Base-by-base conservation (phyloP, 495 filamentous ascomycete species). In the Xeromyces bisporus region DNA sequence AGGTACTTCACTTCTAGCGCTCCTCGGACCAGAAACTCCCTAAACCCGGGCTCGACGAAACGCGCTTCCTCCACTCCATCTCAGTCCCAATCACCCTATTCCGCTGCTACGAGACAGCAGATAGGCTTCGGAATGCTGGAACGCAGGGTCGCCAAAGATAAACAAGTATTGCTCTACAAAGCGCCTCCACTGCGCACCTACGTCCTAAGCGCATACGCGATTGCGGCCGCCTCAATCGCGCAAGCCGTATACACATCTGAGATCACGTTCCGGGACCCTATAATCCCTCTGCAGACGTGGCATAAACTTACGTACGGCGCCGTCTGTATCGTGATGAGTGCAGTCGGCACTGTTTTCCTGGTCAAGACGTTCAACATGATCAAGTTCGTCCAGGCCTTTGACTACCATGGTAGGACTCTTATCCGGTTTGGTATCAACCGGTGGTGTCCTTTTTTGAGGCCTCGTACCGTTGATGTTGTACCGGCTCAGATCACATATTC, bases 111-210 rank as follows among this genome's bases (percentile, higher is more conserved):
- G 12, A 33, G 41, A 40, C 40, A 47, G 8, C 38, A 44, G 6
- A 34, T 40, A 14, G 38, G 44, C 1, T 45, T 55, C 33, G 58
- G 48, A 15, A 47, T 43, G 33, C 21, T 62, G 6, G 49, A 51
- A 28, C 38, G 43, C 6, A 56, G 57, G 37, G 50, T 60, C 9
- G 43, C 52, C 23, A 53, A 41, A 33, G 40, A 54, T 25, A 55
- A 58, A 11, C 37, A 55, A n/a, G 36, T 62, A 7, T 25, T 68
- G 0, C 51, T 81, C 18, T 83, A 73, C 56, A 54, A 71, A 35
- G 62, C 69, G 0, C 71, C 64, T 3, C 72, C 73, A 3, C 72
- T 80, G 38, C 59, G 61, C 32, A 50, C 57, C 40, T 78, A 69
- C 50, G 47, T 69, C 20, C 32, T 66, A 24, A 64, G 66, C 21